Conservation (phyloP, 306 rosid genomes). For the Potentilla sterilis region DNA sequence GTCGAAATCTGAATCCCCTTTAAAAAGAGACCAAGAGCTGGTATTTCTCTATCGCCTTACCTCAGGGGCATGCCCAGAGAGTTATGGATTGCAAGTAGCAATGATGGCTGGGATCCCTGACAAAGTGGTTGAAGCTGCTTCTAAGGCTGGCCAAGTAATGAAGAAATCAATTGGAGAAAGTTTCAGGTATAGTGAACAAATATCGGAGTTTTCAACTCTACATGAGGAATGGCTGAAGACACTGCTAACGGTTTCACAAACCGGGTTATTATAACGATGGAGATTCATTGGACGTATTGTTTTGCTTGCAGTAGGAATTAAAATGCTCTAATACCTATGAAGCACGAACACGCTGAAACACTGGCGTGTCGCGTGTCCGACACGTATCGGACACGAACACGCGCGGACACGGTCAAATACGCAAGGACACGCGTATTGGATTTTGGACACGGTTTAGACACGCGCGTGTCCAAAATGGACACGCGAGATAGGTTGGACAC, state of each 20-base stretch:
- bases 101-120: slow-evolving; percentile 90
- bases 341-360: no score
- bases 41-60: slow-evolving; percentile 79
- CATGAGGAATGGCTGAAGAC: slow-evolving; percentile 88
- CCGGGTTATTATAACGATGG: slow-evolving; percentile 36
- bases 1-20: slow-evolving; percentile 44
- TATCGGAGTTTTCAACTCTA: slow-evolving; percentile 83
- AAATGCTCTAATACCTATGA: slow-evolving; percentile 57
- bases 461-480: no score
- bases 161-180: slow-evolving; percentile 57
- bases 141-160: slow-evolving; percentile 68
- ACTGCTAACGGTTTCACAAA: slow-evolving; percentile 44
- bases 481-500: no score
- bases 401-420: no score
- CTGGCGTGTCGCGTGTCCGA: no score
- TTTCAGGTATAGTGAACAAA: slow-evolving; percentile 65
- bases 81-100: slow-evolving; percentile 94
- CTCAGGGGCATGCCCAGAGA: slow-evolving; percentile 82
- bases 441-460: no score
- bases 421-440: no score
- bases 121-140: slow-evolving; percentile 61
- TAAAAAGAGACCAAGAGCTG: slow-evolving; percentile 50
- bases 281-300: slow-evolving; percentile 62
- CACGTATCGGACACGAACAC: no score
- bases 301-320: slow-evolving; percentile 70